phyloP scores from a whole-genome alignment of 345 rosid species.

The Litchi chinensis region DNA sequence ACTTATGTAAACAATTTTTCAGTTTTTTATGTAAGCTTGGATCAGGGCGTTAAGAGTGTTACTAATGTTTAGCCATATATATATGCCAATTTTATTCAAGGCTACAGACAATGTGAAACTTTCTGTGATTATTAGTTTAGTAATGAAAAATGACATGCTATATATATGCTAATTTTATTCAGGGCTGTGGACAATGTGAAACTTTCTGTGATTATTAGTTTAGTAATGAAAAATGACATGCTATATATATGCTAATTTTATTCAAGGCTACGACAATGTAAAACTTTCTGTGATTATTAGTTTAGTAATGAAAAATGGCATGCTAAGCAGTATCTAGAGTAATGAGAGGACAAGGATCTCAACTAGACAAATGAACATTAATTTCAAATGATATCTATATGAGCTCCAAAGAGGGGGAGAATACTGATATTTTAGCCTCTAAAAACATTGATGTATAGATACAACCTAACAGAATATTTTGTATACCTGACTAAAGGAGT shows the following conservation, averaged over 20 bases:
- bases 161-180: neutral
- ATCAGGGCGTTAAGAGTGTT: neutral
- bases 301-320: neutral
- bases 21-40: neutral
- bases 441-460: neutral
- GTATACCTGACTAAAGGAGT: too few species aligned
- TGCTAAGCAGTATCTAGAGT: neutral
- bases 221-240: neutral
- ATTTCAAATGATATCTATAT: neutral
- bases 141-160: neutral
- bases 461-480: neutral
- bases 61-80: neutral
- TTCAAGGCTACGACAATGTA: neutral
- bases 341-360: neutral
- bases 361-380: neutral
- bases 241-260: neutral
- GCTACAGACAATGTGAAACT: neutral
- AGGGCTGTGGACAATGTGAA: neutral
- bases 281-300: neutral
- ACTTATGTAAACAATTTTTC: neutral
- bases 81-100: neutral
- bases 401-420: neutral
- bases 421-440: neutral
- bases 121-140: neutral
- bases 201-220: neutral